These are phyloP conservation scores for Cairneyella variabilis DNA, from an alignment of 495 filamentous ascomycete species.

Conservation along the genomic window DNA sequence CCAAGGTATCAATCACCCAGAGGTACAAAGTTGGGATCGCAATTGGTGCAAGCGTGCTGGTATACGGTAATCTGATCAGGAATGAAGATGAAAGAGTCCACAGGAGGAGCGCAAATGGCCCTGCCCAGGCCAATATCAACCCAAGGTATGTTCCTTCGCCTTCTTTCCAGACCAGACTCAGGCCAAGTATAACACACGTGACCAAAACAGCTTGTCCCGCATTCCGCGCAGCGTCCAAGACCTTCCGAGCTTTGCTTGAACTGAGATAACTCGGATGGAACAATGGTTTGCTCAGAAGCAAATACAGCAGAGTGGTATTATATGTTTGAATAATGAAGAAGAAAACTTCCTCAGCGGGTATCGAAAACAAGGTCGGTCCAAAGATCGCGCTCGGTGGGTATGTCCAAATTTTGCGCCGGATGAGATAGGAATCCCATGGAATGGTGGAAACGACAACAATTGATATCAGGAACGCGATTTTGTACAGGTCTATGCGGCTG, in stretches of 20 bases:
- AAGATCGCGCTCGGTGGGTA: conserved; percentile 57
- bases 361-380: conserved; percentile 51
- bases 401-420: conserved; percentile 60
- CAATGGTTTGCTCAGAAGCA: conserved; percentile 57
- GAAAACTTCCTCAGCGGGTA: conserved; percentile 66
- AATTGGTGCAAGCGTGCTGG: conserved; percentile 50
- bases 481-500: conserved; percentile 54
- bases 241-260: conserved; percentile 16
- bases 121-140: conserved; percentile 63
- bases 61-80: conserved; percentile 48
- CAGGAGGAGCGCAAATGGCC: conserved; percentile 55
- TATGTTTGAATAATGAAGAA: conserved; percentile 77
- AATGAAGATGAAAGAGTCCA: conserved; percentile 60
- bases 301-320: conserved; percentile 61
- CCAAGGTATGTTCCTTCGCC: conserved; percentile 56
- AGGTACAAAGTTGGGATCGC: conserved; percentile 59
- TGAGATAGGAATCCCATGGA: conserved; percentile 70
- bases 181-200: conserved; percentile 33
- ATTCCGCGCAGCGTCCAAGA: conserved; percentile 24
- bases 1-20: conserved; percentile 62
- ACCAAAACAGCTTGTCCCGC: conserved; percentile 40
- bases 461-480: conserved; percentile 49
- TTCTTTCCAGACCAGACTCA: conserved; percentile 34
- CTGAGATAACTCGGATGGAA: conserved; percentile 54
- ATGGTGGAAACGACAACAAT: conserved; percentile 58